Conservation (phyloP, 2,329 filamentous ascomycete genomes). For the Cercospora brassicicola region DNA sequence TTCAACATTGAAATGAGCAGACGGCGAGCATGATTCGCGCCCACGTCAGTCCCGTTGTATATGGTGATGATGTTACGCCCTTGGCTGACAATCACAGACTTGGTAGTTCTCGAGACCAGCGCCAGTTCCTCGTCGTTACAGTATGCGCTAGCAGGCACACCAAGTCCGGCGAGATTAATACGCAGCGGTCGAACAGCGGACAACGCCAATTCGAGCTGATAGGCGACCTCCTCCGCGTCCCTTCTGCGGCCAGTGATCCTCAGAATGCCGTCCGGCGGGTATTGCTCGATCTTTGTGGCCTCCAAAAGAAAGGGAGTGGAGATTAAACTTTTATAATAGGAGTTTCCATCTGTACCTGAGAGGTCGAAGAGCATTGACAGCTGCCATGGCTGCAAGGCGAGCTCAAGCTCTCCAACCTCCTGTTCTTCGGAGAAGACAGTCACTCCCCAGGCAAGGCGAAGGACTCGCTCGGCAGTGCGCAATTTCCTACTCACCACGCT, state of each 20-base stretch:
- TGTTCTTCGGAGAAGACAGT: slow-evolving; percentile 30
- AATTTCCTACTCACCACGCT: slow-evolving; percentile 16
- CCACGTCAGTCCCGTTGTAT: slow-evolving; percentile 14
- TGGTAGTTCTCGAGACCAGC: slow-evolving; percentile 25
- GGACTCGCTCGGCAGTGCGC: slow-evolving; percentile 29
- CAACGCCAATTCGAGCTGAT: slow-evolving; percentile 28
- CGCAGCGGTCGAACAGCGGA: slow-evolving; percentile 17
- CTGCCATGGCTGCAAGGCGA: slow-evolving; percentile 34
- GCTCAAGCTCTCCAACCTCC: slow-evolving; percentile 33
- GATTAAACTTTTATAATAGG: slow-evolving; percentile 27
- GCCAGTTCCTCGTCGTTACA: slow-evolving; percentile 26
- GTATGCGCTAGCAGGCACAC: not conserved
- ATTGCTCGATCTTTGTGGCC: slow-evolving; percentile 24
- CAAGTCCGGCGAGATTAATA: slow-evolving; percentile 23
- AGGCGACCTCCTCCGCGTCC: slow-evolving; percentile 34
- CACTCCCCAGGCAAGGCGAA: slow-evolving; percentile 33
- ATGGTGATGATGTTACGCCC: slow-evolving; percentile 7
- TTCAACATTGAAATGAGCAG: slow-evolving; percentile 12
- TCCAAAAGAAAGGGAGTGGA: slow-evolving; percentile 27
- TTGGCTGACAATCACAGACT: slow-evolving; percentile 23
- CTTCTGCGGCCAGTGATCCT: slow-evolving; percentile 36
- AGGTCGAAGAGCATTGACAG: slow-evolving; percentile 33
- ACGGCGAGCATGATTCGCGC: slow-evolving; percentile 27
- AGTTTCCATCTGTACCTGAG: slow-evolving; percentile 7
- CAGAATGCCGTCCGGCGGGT: slow-evolving; percentile 29